A percentile compares a stretch with the other conserved stretches of the same genome.
These are phyloP conservation scores for Neurospora sublineolata DNA, from an alignment of 495 filamentous ascomycete genomes.

Conservation along the genomic window DNA sequence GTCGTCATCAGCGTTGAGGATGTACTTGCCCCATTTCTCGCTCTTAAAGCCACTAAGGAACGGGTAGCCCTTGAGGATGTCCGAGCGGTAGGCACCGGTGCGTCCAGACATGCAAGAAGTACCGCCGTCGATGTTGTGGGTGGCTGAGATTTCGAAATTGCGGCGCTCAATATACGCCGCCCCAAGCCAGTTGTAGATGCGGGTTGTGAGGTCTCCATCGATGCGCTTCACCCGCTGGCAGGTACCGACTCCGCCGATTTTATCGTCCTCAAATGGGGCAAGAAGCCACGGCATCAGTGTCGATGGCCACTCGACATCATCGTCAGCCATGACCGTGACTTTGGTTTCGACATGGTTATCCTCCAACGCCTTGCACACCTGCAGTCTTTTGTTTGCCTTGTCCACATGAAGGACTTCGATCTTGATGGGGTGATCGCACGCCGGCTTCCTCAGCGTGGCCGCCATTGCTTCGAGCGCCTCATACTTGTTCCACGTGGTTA, in stretches of 20 bases:
- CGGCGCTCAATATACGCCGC: slow-evolving; percentile 72
- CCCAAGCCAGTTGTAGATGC: slow-evolving; percentile 65
- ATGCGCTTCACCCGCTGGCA: slow-evolving; percentile 67
- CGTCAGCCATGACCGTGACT: slow-evolving; percentile 75
- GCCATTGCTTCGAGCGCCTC: slow-evolving; percentile 32
- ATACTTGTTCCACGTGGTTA: slow-evolving; percentile 44
- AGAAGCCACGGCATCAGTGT: slow-evolving; percentile 73
- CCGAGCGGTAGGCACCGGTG: slow-evolving; percentile 70
- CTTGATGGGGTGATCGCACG: slow-evolving; percentile 11
- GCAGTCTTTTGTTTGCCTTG: slow-evolving; percentile 63
- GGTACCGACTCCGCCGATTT: slow-evolving; percentile 71
- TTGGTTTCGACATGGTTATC: slow-evolving; percentile 50
- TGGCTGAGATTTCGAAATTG: slow-evolving; percentile 83
- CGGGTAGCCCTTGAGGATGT: slow-evolving; percentile 63
- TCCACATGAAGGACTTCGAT: slow-evolving; percentile 34
- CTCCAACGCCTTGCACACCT: slow-evolving; percentile 72
- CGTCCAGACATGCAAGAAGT: slow-evolving; percentile 81
- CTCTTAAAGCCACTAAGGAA: slow-evolving; percentile 65
- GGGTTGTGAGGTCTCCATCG: slow-evolving; percentile 42
- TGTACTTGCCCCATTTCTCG: slow-evolving; percentile 60
- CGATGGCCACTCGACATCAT: slow-evolving; percentile 75
- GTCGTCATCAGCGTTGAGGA: slow-evolving; percentile 73
- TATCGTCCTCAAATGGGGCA: slow-evolving; percentile 68
- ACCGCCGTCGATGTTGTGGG: slow-evolving; percentile 74
- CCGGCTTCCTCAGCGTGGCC: slow-evolving; percentile 23